Conservation (phyloP, 441 rosid species). For the Pelargonium fulgidum region DNA sequence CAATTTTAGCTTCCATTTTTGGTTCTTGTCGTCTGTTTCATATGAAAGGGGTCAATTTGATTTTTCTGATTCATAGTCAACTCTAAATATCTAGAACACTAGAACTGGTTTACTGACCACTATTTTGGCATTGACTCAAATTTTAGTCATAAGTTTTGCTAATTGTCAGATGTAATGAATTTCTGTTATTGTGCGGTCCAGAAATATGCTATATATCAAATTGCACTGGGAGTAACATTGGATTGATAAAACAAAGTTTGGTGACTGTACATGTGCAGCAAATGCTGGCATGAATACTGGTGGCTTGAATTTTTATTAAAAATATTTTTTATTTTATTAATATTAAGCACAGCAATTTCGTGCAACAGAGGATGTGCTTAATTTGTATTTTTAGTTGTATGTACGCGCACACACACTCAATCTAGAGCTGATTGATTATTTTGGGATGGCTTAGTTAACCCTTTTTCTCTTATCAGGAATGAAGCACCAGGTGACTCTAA, state of each 20-base stretch:
- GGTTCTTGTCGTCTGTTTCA: not conserved
- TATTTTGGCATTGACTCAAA: not conserved
- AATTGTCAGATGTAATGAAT: not conserved
- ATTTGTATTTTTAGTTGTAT: conserved; percentile 8
- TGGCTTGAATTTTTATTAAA: no score
- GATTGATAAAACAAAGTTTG: not conserved
- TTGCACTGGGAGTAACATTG: not conserved
- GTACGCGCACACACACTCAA: not conserved
- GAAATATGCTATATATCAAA: not conserved
- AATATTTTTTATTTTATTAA: not conserved
- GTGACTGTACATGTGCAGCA: not conserved
- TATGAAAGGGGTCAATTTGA: not conserved
- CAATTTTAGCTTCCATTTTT: not conserved
- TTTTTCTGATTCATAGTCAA: not conserved
- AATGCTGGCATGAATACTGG: not conserved
- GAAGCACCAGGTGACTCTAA: conserved; percentile 44
- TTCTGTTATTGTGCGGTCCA: not conserved
- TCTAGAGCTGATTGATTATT: conserved; percentile 2
- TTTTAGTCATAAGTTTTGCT: not conserved
- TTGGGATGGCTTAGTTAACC: conserved; percentile 9
- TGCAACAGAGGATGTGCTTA: not conserved
- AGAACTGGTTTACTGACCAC: not conserved
- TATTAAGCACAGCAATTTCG: not conserved
- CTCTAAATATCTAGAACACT: no score
- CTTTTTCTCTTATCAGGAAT: conserved; percentile 42